A percentile compares a stretch with the other conserved stretches of the same genome.
Evolutionary conservation across 2,329 filamentous ascomycete species (phyloP).

Genomic region (Emericellopsis atlantica): DNA sequence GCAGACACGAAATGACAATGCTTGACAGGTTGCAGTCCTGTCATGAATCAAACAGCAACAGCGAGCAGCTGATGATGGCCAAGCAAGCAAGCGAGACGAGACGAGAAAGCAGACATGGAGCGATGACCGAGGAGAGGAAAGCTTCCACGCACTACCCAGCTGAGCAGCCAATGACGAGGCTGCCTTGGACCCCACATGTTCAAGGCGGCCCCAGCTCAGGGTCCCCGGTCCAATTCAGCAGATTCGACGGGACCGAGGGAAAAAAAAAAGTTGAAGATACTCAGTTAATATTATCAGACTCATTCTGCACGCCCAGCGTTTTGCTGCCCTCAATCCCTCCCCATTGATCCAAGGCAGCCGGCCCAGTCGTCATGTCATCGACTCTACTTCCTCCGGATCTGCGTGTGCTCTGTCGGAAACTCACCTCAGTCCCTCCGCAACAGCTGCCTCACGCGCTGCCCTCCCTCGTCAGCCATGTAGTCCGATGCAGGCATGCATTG

Average conservation of each 20-base stretch:
- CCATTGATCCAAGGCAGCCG: too few relatives aligned
- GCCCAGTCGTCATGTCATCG: conserved; percentile 8
- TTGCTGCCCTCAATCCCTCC: too few relatives aligned
- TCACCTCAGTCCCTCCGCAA: conserved; percentile 58
- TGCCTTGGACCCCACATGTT: too few relatives aligned
- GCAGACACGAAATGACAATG: neutral
- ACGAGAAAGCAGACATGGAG: neutral
- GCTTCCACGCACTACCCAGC: too few relatives aligned
- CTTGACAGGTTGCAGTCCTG: neutral
- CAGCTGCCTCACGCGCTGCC: conserved; percentile 65
- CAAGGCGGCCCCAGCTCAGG: neutral
- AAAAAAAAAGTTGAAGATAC: neutral
- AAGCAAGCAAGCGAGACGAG: neutral
- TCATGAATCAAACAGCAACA: too few relatives aligned
- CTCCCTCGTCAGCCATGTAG: conserved; percentile 48
- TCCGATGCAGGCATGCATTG: conserved; percentile 46
- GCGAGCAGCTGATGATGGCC: too few relatives aligned
- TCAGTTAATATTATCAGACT: neutral
- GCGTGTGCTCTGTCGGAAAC: conserved; percentile 51
- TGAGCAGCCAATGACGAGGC: too few relatives aligned
- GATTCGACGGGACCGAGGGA: neutral
- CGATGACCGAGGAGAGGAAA: too few relatives aligned
- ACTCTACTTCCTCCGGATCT: conserved; percentile 41
- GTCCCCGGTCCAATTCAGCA: neutral
- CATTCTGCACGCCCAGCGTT: too few relatives aligned